Evolutionary conservation across 495 filamentous ascomycete genomes (phyloP).

Genomic region (Penicillium salamii): DNA sequence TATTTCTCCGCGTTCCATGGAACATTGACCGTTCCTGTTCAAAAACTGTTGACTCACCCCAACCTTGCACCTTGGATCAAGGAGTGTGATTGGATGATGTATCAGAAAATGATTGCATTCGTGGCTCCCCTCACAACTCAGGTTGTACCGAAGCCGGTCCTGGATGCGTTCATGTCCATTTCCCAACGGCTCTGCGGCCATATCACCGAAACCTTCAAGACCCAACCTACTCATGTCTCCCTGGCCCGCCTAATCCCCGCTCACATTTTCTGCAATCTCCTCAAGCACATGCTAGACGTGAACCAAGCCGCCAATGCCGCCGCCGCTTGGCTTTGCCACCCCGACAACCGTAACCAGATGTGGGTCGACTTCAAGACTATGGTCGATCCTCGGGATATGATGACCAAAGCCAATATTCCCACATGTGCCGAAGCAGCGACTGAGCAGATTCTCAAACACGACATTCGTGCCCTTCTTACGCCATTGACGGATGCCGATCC

Average conservation of each 20-base stretch:
- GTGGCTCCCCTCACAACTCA: constrained; percentile 81
- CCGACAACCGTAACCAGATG: constrained; percentile 66
- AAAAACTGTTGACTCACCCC: constrained; percentile 83
- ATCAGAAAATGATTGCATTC: constrained; percentile 92
- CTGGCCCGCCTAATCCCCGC: constrained; percentile 84
- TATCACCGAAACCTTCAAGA: constrained; percentile 73
- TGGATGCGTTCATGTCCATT: constrained; percentile 81
- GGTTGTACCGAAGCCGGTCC: constrained; percentile 78
- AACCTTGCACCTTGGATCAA: constrained; percentile 88
- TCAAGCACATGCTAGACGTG: constrained; percentile 82
- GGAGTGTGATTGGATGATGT: constrained; percentile 91
- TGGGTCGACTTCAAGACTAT: constrained; percentile 84
- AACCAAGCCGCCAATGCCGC: constrained; percentile 74
- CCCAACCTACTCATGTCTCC: constrained; percentile 77
- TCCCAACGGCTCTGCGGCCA: constrained; percentile 74
- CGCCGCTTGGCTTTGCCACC: constrained; percentile 48
- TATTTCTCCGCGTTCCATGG: constrained; percentile 96
- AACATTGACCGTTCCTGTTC: constrained; percentile 93
- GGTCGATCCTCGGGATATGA: constrained; percentile 64
- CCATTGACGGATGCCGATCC: constrained; percentile 36
- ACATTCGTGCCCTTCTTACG: constrained; percentile 68
- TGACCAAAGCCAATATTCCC: constrained; percentile 41
- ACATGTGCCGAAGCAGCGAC: constrained; percentile 43
- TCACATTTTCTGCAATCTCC: constrained; percentile 78
- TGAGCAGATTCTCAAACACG: constrained; percentile 67